phyloP scores from a whole-genome alignment of 305 asterid species.

The Fraxinus latifolia region DNA sequence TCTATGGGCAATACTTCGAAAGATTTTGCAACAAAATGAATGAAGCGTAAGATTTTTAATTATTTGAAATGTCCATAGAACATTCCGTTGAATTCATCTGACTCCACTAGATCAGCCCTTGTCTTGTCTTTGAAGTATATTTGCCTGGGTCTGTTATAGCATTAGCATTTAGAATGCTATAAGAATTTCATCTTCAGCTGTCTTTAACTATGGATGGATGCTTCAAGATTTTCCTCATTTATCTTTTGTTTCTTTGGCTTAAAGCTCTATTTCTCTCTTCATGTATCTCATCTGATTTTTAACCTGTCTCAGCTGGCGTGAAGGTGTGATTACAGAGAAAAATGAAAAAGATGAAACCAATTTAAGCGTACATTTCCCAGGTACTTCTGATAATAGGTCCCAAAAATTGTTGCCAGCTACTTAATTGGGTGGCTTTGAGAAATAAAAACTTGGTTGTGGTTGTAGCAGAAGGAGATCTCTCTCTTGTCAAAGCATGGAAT shows the following conservation, averaged over 20 bases:
- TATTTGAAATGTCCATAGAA: neutral
- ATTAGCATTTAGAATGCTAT: neutral
- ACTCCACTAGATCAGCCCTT: neutral
- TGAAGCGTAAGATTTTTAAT: neutral
- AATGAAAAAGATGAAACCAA: conserved; percentile 50
- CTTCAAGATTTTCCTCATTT: conserved; percentile 2
- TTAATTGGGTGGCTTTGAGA: neutral
- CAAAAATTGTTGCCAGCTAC: conserved; percentile 6
- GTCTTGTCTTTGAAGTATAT: neutral
- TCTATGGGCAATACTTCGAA: neutral
- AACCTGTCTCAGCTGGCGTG: conserved; percentile 61
- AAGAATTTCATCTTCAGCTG: conserved; percentile 13
- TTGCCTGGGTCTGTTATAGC: neutral
- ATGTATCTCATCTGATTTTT: conserved; percentile 15
- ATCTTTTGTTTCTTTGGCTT: conserved; percentile 5
- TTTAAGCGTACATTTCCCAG: conserved; percentile 58
- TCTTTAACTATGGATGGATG: neutral
- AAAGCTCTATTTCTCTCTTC: conserved; percentile 16
- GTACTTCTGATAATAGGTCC: conserved; percentile 33
- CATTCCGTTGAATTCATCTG: conserved; percentile 1
- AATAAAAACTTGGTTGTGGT: conserved; percentile 10
- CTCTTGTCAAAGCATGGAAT: conserved; percentile 65
- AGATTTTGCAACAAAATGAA: neutral
- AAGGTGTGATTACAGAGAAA: conserved; percentile 65
- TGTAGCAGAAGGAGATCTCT: conserved; percentile 60